A percentile compares a stretch with the other conserved stretches of the same genome.
These are phyloP conservation scores for Mycena floridula DNA, from an alignment of 768 basidiomycete species.

Conservation along the genomic window DNA sequence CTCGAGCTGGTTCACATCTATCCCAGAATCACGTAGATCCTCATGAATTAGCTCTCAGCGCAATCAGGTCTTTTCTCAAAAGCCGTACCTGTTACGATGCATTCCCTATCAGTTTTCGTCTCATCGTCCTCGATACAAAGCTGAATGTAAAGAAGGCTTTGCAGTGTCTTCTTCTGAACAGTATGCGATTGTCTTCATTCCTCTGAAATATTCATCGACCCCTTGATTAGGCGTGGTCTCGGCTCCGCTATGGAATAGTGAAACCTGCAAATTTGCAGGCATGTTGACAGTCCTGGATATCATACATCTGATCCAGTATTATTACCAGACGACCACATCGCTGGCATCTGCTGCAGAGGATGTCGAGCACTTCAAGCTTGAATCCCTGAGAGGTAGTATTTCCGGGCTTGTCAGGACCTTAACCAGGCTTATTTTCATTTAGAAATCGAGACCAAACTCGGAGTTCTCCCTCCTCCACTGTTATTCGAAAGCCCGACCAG, in stretches of 20 bases:
- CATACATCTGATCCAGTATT: conserved; percentile 98
- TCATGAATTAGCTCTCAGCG: conserved; percentile 62
- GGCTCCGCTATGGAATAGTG: conserved; percentile 97
- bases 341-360: conserved; percentile 84
- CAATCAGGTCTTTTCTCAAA: conserved; percentile 79
- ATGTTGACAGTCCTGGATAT: conserved; percentile 99
- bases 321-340: conserved; percentile 83
- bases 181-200: conserved; percentile 25
- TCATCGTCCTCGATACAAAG: conserved; percentile 95
- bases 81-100: conserved; percentile 90
- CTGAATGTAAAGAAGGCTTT: conserved; percentile 95
- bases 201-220: not conserved
- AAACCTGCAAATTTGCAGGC: conserved; percentile 86
- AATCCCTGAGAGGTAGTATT: conserved; percentile 76
- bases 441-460: conserved; percentile 93
- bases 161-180: conserved; percentile 79
- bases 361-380: conserved; percentile 88
- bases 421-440: conserved; percentile 7
- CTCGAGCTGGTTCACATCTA: conserved; percentile 54
- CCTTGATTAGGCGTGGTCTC: conserved; percentile 85
- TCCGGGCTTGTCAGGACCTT: too few species aligned
- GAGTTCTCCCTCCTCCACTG: conserved; percentile 88
- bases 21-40: conserved; percentile 49
- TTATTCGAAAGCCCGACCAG: conserved; percentile 83
- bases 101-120: conserved; percentile 92